Percentiles rank a stretch among this genome's conserved stretches.
Evolutionary conservation across 1,284 basidiomycete genomes (phyloP).

Genomic region (Spongiforma sp.): DNA sequence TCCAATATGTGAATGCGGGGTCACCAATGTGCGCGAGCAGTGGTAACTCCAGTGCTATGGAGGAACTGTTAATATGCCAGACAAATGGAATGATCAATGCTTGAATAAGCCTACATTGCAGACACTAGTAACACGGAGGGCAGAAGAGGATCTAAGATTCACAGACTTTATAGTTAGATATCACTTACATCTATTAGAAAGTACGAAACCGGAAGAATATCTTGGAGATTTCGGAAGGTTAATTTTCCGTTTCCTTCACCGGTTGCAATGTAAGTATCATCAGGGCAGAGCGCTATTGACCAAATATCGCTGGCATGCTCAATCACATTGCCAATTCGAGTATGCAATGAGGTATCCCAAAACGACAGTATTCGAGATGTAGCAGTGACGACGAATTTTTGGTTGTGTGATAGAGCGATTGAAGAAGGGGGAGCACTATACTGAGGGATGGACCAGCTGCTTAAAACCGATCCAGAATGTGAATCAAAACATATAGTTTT

Average conservation of each 20-base stretch:
- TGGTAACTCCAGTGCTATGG: not conserved
- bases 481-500: not conserved
- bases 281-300: not conserved
- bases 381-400: not conserved
- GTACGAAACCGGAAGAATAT: not conserved
- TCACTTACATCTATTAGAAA: not conserved
- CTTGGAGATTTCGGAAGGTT: not conserved
- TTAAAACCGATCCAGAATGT: not conserved
- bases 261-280: not conserved
- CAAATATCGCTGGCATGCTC: not conserved
- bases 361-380: not conserved
- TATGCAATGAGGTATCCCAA: no score
- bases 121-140: no score
- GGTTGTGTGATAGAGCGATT: not conserved
- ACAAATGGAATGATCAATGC: not conserved
- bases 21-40: not conserved
- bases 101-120: not conserved
- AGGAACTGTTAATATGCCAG: not conserved
- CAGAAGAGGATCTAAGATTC: not conserved
- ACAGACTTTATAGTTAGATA: not conserved
- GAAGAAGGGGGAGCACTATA: not conserved
- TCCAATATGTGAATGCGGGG: not conserved
- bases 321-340: not conserved
- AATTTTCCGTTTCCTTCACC: constrained; percentile 1
- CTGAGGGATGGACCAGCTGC: not conserved